phyloP scores from a whole-genome alignment of 331 rosid genomes.

The Pyracantha coccinea region DNA sequence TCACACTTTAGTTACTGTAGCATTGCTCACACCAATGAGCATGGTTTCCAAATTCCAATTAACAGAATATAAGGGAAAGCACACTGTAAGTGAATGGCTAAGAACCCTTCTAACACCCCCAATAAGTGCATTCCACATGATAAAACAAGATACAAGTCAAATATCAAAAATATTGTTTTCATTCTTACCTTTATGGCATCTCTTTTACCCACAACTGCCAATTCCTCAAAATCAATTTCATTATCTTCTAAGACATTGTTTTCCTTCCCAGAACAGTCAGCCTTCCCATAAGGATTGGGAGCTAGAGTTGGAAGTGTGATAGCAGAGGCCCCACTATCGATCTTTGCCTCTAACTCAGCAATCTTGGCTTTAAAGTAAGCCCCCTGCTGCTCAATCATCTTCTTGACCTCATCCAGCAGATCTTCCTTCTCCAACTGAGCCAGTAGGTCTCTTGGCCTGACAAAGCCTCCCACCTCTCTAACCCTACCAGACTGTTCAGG shows the following conservation, averaged over 20 bases:
- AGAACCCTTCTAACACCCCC: not conserved
- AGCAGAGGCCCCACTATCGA: not conserved
- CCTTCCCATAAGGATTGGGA: not conserved
- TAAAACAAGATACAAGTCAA: not conserved
- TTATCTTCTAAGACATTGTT: not conserved
- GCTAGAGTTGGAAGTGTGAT: not conserved
- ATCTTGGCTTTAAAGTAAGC: constrained; percentile 2
- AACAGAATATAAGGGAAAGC: not conserved
- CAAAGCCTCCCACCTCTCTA: not conserved
- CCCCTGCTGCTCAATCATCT: constrained; percentile 6
- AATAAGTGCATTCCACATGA: not conserved
- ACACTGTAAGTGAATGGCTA: not conserved
- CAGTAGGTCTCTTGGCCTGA: not conserved
- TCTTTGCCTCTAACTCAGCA: constrained; percentile 6
- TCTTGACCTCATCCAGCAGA: constrained; percentile 3
- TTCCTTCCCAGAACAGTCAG: not conserved
- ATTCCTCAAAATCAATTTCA: not conserved
- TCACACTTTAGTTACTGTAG: not conserved
- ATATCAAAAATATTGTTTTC: not conserved
- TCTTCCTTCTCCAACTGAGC: not conserved
- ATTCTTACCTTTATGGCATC: not conserved
- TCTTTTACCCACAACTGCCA: not conserved
- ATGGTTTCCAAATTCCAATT: not conserved
- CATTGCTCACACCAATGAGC: not conserved
- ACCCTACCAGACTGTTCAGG: not conserved